Conservation (phyloP, 441 rosid genomes). For the Gossypium trilobum region DNA sequence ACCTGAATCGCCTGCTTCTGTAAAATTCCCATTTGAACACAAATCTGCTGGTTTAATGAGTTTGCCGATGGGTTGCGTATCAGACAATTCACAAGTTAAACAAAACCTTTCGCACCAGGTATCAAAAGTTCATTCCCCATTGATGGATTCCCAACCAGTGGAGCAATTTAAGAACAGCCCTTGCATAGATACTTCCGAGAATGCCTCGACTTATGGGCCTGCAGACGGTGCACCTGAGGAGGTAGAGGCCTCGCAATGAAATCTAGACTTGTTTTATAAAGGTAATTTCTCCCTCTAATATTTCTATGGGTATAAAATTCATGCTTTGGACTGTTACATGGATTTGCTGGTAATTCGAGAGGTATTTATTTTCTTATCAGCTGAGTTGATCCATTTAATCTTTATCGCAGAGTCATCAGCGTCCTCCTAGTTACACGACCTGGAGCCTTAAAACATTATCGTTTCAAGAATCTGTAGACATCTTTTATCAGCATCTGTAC, state of each 20-base stretch:
- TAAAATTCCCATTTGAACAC: slow-evolving; percentile 37
- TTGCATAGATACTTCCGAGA: slow-evolving; percentile 34
- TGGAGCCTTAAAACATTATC: not conserved
- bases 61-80: slow-evolving; percentile 24
- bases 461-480: not conserved
- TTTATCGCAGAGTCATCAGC: not conserved
- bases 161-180: slow-evolving; percentile 12
- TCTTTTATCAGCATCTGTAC: not conserved
- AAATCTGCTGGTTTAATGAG: slow-evolving; percentile 22
- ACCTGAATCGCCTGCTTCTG: slow-evolving; percentile 50
- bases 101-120: slow-evolving; percentile 29
- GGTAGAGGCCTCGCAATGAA: slow-evolving; percentile 34
- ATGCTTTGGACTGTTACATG: slow-evolving; percentile 3
- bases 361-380: slow-evolving; percentile 30
- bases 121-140: slow-evolving; percentile 24
- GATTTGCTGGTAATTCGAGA: slow-evolving; percentile 34
- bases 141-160: slow-evolving; percentile 17
- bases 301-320: slow-evolving; percentile 20
- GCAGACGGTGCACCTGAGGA: slow-evolving; percentile 31
- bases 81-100: slow-evolving; percentile 28
- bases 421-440: not conserved
- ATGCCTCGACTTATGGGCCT: slow-evolving; percentile 37
- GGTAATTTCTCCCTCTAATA: slow-evolving; percentile 41
- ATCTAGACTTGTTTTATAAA: slow-evolving; percentile 19
- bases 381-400: slow-evolving; percentile 14